A percentile compares a stretch with the other conserved stretches of the same genome.
Conservation (phyloP, 805 yeast genomes). For the Myxozyma mucilagina region DNA sequence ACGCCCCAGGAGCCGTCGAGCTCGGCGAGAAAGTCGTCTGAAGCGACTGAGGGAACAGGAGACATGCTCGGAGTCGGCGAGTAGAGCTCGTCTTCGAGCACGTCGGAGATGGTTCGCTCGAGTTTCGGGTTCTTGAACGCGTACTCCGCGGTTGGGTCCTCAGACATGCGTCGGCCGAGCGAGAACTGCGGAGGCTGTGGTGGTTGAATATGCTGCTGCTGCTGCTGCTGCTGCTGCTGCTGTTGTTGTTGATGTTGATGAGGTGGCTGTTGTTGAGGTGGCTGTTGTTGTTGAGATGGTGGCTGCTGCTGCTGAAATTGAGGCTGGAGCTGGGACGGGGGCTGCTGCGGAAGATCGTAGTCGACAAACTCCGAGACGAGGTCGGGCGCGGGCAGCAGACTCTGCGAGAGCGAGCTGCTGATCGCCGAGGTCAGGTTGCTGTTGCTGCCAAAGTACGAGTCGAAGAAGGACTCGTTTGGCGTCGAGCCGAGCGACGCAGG, state of each 20-base stretch:
- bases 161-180: conserved; percentile 27
- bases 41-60: conserved; percentile 26
- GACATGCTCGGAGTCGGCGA: conserved; percentile 26
- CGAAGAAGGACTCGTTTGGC: conserved; percentile 26
- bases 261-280: no score
- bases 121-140: conserved; percentile 46
- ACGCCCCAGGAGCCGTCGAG: conserved; percentile 6
- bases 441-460: conserved; percentile 5
- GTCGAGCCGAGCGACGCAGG: conserved; percentile 31
- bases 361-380: no score
- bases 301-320: no score
- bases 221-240: no score
- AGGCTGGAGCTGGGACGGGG: no score
- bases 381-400: no score
- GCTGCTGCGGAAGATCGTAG: no score
- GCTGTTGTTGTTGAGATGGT: no score
- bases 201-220: background rate
- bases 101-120: conserved; percentile 56
- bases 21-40: conserved; percentile 27
- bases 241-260: no score
- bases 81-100: conserved; percentile 61
- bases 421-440: background rate
- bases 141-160: conserved; percentile 19
- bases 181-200: conserved; percentile 10
- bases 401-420: background rate